Percentiles rank a stretch among this genome's conserved stretches.
Evolutionary conservation across 2,329 filamentous ascomycete genomes (phyloP).

Genomic region (Talaromyces albobiverticillius): DNA sequence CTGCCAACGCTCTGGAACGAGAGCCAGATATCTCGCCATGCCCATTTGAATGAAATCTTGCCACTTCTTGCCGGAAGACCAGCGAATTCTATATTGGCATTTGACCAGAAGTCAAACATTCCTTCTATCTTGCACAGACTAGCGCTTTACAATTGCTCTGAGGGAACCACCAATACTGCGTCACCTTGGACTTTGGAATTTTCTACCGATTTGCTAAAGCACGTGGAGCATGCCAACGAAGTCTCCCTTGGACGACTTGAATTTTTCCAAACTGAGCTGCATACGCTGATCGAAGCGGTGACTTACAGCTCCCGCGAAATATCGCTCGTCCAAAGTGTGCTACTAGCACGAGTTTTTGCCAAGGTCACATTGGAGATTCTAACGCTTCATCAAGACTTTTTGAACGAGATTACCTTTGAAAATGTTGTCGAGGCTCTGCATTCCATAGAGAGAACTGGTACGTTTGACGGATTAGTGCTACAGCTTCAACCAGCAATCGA

Average conservation of each 20-base stretch:
- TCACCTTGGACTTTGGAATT: conserved; percentile 50
- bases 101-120: conserved; percentile 29
- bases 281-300: conserved; percentile 57
- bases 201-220: conserved; percentile 54
- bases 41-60: conserved; percentile 27
- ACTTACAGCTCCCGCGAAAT: conserved; percentile 51
- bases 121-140: conserved; percentile 36
- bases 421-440: conserved; percentile 23
- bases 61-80: conserved; percentile 38
- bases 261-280: conserved; percentile 64
- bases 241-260: conserved; percentile 61
- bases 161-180: conserved; percentile 27
- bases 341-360: conserved; percentile 50
- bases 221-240: conserved; percentile 50
- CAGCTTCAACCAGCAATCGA: conserved; percentile 20
- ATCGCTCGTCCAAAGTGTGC: conserved; percentile 48
- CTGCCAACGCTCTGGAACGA: conserved; percentile 22
- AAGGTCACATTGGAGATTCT: conserved; percentile 32
- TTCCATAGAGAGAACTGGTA: conserved; percentile 23
- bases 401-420: conserved; percentile 8
- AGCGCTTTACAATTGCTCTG: conserved; percentile 35
- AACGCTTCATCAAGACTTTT: conserved; percentile 31
- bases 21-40: conserved; percentile 14
- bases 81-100: conserved; percentile 31
- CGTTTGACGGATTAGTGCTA: conserved; percentile 15